Conservation (phyloP, 805 yeast species). For the Yamadazyma insecticola region DNA sequence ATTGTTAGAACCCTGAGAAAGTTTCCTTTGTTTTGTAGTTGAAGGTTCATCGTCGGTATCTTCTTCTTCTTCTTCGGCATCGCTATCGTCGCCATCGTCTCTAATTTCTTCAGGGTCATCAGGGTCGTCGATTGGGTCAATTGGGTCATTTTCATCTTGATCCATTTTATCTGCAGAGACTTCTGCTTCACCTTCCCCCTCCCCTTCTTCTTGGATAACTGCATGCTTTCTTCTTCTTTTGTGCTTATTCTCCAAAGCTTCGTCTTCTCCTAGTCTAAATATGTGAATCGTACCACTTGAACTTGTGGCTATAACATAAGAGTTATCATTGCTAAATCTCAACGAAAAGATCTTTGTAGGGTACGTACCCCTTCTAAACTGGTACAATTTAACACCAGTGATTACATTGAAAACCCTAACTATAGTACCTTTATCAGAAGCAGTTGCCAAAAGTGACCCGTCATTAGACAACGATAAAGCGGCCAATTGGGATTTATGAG, state of each 20-base stretch:
- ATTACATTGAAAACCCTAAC: slow-evolving; percentile 73
- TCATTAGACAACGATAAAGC: slow-evolving; percentile 64
- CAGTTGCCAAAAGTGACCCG: slow-evolving; percentile 81
- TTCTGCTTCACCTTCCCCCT: slow-evolving; percentile 6
- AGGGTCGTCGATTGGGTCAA: slow-evolving; percentile 8
- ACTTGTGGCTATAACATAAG: slow-evolving; percentile 75
- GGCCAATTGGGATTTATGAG: slow-evolving; percentile 77
- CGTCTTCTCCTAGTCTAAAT: slow-evolving; percentile 63
- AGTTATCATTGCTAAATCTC: slow-evolving; percentile 66
- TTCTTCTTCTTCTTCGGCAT: slow-evolving; percentile 19
- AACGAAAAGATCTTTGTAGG: slow-evolving; percentile 76
- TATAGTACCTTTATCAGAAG: slow-evolving; percentile 87
- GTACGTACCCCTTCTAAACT: slow-evolving; percentile 83
- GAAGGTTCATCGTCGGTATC: slow-evolving; percentile 17
- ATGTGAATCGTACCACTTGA: slow-evolving; percentile 92
- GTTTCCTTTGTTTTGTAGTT: slow-evolving; percentile 26
- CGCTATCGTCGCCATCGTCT: slow-evolving; percentile 26
- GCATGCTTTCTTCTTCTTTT: slow-evolving; percentile 20
- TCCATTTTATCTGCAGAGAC: slow-evolving; percentile 15
- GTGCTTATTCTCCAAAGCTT: slow-evolving; percentile 36
- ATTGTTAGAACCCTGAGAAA: slow-evolving; percentile 35
- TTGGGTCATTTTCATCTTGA: slow-evolving; percentile 13
- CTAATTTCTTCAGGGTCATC: slow-evolving; percentile 25
- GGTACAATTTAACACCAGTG: slow-evolving; percentile 58
- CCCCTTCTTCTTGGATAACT: slow-evolving; percentile 24